Conservation (phyloP, 805 yeast species). For the Teunomyces barrocoloradensis region DNA sequence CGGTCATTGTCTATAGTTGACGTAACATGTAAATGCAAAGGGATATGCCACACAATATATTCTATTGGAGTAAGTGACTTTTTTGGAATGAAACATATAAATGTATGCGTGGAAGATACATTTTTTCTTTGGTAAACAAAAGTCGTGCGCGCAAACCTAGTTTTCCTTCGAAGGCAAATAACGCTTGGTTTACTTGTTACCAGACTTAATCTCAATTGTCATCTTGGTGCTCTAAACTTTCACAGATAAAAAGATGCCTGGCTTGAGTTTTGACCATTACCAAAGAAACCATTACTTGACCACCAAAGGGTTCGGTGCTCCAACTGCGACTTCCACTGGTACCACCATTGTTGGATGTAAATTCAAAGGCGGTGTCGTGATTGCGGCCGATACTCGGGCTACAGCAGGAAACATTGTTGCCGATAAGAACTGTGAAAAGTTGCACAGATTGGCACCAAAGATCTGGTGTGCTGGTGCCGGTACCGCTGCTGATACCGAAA, state of each 20-base stretch:
- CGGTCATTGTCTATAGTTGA: neutral
- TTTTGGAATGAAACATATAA: neutral
- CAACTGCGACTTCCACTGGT: constrained; percentile 95
- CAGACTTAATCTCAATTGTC: neutral
- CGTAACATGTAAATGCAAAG: neutral
- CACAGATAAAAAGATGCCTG: constrained; percentile 60
- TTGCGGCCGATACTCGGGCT: constrained; percentile 98
- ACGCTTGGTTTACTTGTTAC: neutral
- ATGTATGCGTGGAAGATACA: neutral
- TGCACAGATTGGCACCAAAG: constrained; percentile 83
- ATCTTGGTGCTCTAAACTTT: neutral
- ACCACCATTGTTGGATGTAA: constrained; percentile 98
- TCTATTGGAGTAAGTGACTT: neutral
- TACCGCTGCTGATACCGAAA: constrained; percentile 99
- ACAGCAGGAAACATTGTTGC: constrained; percentile 96
- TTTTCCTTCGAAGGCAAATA: constrained; percentile 1
- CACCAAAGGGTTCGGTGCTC: constrained; percentile 69
- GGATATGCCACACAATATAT: neutral
- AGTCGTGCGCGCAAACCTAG: constrained; percentile 1
- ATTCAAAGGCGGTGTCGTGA: constrained; percentile 90
- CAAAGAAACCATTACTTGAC: constrained; percentile 82
- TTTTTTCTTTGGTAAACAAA: constrained; percentile 1
- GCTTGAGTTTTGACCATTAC: constrained; percentile 88
- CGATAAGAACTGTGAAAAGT: constrained; percentile 95
- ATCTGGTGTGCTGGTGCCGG: constrained; percentile 99